These are phyloP conservation scores for Mitragyna speciosa DNA, from an alignment of 257 asterid species.

Conservation along the genomic window DNA sequence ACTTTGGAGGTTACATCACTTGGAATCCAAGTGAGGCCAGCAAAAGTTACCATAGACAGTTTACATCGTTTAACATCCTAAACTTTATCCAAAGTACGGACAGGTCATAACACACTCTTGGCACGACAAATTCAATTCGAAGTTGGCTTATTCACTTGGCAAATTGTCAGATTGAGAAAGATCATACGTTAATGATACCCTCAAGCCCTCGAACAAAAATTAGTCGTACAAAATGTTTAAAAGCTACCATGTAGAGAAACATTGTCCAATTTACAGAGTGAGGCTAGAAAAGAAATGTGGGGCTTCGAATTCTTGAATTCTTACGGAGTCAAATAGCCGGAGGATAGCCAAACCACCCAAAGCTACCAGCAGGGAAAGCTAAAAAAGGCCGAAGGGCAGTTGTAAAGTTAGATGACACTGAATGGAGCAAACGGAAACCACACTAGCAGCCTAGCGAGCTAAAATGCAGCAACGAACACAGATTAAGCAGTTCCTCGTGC, in stretches of 20 bases:
- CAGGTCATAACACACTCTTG: conserved; percentile 1
- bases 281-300: too few relatives aligned
- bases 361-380: neutral
- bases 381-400: neutral
- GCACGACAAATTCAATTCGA: conserved; percentile 15
- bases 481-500: neutral
- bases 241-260: too few relatives aligned
- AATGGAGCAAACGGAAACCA: neutral
- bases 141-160: conserved; percentile 8
- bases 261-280: too few relatives aligned
- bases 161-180: neutral
- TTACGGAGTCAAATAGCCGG: neutral
- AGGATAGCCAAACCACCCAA: neutral
- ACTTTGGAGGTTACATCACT: too few relatives aligned
- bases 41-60: too few relatives aligned
- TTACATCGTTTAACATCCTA: too few relatives aligned
- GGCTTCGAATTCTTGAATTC: too few relatives aligned
- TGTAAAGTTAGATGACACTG: neutral
- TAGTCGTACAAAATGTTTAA: too few relatives aligned
- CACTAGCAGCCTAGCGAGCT: neutral
- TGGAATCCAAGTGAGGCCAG: too few relatives aligned
- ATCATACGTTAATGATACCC: too few relatives aligned
- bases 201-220: too few relatives aligned
- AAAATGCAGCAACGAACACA: neutral
- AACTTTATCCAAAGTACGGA: neutral